phyloP scores from a whole-genome alignment of 345 rosid species.

The Limnanthes douglasii region DNA sequence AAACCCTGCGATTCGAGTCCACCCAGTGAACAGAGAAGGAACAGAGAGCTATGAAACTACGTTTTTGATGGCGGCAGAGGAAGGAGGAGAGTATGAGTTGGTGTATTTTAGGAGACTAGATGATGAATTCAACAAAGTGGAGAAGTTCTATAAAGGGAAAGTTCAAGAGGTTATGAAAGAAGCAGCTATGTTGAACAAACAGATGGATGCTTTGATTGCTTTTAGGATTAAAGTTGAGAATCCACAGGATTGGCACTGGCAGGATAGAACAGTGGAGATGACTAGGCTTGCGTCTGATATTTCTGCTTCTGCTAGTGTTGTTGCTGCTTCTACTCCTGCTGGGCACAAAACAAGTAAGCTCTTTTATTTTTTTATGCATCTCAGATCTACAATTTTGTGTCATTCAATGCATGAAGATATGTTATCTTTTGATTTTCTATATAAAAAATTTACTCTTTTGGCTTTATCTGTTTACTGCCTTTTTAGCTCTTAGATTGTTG shows the following conservation, averaged over 20 bases:
- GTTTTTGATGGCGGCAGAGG: slow-evolving; percentile 21
- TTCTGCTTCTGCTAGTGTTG: slow-evolving; percentile 35
- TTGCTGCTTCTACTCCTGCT: slow-evolving; percentile 33
- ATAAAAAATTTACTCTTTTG: slow-evolving; percentile 3
- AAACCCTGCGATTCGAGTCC: slow-evolving; percentile 2
- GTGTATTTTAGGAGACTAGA: slow-evolving; percentile 23
- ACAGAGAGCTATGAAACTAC: slow-evolving; percentile 9
- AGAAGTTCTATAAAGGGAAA: slow-evolving; percentile 12
- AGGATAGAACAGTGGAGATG: slow-evolving; percentile 28
- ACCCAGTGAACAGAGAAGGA: slow-evolving; percentile 7
- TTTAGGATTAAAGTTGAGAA: slow-evolving; percentile 57
- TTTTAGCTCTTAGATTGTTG: too few relatives aligned
- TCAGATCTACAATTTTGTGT: too few relatives aligned
- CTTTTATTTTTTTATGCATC: neutral
- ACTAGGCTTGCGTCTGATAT: slow-evolving; percentile 46
- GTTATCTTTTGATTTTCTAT: too few relatives aligned
- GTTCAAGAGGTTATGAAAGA: slow-evolving; percentile 17
- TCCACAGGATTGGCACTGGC: slow-evolving; percentile 23
- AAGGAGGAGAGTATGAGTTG: slow-evolving; percentile 26
- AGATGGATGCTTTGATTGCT: slow-evolving; percentile 41
- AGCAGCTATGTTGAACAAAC: slow-evolving; percentile 14
- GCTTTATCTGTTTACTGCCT: neutral
- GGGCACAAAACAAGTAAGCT: slow-evolving; percentile 23
- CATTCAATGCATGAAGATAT: too few relatives aligned
- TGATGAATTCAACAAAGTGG: slow-evolving; percentile 20